These are phyloP conservation scores for Fonsecaea pugnacius DNA, from an alignment of 2,329 filamentous ascomycete genomes.

Conservation along the genomic window DNA sequence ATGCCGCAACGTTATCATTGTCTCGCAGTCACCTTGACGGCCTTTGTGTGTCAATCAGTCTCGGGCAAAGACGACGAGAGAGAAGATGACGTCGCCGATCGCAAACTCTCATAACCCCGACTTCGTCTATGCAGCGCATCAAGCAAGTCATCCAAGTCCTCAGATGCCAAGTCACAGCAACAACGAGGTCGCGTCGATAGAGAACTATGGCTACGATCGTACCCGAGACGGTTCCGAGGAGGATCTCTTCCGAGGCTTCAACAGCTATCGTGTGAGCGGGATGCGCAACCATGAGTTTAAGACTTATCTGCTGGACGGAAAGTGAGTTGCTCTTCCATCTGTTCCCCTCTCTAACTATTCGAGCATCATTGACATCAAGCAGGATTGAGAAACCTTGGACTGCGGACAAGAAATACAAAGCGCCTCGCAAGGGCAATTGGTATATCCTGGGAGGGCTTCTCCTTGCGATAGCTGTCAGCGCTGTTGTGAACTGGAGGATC, in stretches of 20 bases:
- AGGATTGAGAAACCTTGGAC: slow-evolving; percentile 32
- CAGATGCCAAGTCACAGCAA: slow-evolving; percentile 26
- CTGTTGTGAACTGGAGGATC: slow-evolving; percentile 31
- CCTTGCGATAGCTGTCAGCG: slow-evolving; percentile 30
- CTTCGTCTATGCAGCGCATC: slow-evolving; percentile 26
- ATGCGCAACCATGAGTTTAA: slow-evolving; percentile 30
- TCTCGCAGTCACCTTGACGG: slow-evolving; percentile 25
- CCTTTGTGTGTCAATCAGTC: slow-evolving; percentile 26
- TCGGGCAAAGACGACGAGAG: slow-evolving; percentile 22
- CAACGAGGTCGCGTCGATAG: slow-evolving; percentile 29
- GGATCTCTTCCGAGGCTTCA: slow-evolving; percentile 28
- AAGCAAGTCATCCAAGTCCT: slow-evolving; percentile 26
- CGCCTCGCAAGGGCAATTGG: slow-evolving; percentile 30
- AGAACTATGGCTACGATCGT: slow-evolving; percentile 30
- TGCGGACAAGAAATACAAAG: slow-evolving; percentile 31
- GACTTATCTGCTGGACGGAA: slow-evolving; percentile 30
- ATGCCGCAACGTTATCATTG: slow-evolving; percentile 32
- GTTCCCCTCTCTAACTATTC: slow-evolving; percentile 21
- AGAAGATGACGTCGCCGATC: slow-evolving; percentile 28
- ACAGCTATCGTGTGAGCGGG: slow-evolving; percentile 28
- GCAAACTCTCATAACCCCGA: slow-evolving; percentile 25
- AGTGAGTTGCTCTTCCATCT: slow-evolving; percentile 29
- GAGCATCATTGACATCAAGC: slow-evolving; percentile 29
- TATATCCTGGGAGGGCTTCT: slow-evolving; percentile 29
- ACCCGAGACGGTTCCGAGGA: slow-evolving; percentile 27